Conservation (phyloP, 768 basidiomycete genomes). For the Mycena latifolia region DNA sequence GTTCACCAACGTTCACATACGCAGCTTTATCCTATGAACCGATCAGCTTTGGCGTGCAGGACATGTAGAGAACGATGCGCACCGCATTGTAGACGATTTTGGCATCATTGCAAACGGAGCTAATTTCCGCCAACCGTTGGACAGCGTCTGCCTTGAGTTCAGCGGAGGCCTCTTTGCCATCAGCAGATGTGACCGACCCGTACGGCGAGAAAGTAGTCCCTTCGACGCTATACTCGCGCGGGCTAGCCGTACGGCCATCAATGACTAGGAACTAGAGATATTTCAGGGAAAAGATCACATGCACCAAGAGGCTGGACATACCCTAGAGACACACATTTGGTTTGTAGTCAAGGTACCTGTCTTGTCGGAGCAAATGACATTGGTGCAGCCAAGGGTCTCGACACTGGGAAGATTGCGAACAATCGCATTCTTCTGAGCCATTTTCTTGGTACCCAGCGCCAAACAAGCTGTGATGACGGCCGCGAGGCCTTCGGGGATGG, state of each 20-base stretch:
- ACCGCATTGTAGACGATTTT: conserved; percentile 88
- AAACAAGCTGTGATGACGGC: conserved; percentile 98
- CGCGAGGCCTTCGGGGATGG: conserved; percentile 98
- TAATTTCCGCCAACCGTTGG: conserved; percentile 90
- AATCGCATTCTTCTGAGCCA: conserved; percentile 99
- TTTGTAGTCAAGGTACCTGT: conserved; percentile 97
- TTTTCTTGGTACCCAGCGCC: conserved; percentile 97
- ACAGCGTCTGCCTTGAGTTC: conserved; percentile 77
- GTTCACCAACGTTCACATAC: conserved; percentile 93
- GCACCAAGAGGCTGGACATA: conserved; percentile 45
- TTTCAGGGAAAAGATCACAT: conserved; percentile 7
- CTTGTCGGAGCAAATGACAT: conserved; percentile 99
- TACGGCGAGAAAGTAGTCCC: conserved; percentile 93
- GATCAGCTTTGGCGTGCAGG: conserved; percentile 3
- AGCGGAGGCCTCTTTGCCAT: conserved; percentile 69
- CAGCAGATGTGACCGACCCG: conserved; percentile 77
- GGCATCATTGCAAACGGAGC: conserved; percentile 95
- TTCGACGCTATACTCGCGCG: conserved; percentile 84
- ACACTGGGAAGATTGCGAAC: conserved; percentile 97
- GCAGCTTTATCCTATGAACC: conserved; percentile 75
- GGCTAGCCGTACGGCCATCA: conserved; percentile 61
- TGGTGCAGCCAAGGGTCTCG: conserved; percentile 97
- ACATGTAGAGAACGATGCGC: conserved; percentile 41
- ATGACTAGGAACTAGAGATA: conserved; percentile 78
- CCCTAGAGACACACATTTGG: conserved; percentile 95